phyloP scores from a whole-genome alignment of 768 basidiomycete species.

The Leucosporidium yakuticum region DNA sequence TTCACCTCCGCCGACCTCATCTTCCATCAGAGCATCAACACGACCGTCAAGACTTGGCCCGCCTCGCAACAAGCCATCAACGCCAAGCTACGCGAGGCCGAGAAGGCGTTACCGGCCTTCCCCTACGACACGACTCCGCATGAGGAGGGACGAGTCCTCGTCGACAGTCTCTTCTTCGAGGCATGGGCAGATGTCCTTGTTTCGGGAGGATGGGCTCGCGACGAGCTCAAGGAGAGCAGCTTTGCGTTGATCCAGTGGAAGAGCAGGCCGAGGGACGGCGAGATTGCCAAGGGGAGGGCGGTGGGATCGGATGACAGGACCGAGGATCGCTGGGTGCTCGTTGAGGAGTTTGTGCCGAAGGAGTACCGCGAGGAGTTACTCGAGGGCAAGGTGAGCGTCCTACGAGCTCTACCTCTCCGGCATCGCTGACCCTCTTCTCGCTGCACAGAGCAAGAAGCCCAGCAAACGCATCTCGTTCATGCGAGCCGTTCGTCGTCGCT shows the following conservation, averaged over 20 bases:
- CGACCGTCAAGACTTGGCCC: slow-evolving; percentile 58
- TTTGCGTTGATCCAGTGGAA: slow-evolving; percentile 74
- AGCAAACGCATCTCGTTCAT: slow-evolving; percentile 36
- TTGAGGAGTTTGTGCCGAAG: slow-evolving; percentile 87
- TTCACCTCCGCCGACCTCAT: slow-evolving; percentile 50
- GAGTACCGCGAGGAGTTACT: slow-evolving; percentile 73
- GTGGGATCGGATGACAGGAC: slow-evolving; percentile 59
- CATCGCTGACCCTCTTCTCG: too few species aligned
- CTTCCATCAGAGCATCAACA: slow-evolving; percentile 57
- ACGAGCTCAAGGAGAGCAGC: slow-evolving; percentile 38
- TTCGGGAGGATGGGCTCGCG: slow-evolving; percentile 35
- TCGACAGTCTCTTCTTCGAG: slow-evolving; percentile 89
- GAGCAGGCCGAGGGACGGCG: slow-evolving; percentile 51
- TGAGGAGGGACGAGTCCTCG: slow-evolving; percentile 45
- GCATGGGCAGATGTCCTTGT: slow-evolving; percentile 48
- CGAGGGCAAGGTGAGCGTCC: slow-evolving; percentile 21
- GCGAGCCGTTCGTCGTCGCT: slow-evolving; percentile 33
- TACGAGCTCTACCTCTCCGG: neutral
- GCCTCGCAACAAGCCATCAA: slow-evolving; percentile 4
- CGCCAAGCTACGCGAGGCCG: slow-evolving; percentile 21
- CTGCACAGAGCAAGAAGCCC: slow-evolving; percentile 23
- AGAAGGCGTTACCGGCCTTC: slow-evolving; percentile 61
- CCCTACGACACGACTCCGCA: slow-evolving; percentile 90
- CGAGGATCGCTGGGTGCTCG: slow-evolving; percentile 65
- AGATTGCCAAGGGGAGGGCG: neutral